phyloP scores from a whole-genome alignment of 2,329 filamentous ascomycete genomes.

The Ambrosiella xylebori region DNA sequence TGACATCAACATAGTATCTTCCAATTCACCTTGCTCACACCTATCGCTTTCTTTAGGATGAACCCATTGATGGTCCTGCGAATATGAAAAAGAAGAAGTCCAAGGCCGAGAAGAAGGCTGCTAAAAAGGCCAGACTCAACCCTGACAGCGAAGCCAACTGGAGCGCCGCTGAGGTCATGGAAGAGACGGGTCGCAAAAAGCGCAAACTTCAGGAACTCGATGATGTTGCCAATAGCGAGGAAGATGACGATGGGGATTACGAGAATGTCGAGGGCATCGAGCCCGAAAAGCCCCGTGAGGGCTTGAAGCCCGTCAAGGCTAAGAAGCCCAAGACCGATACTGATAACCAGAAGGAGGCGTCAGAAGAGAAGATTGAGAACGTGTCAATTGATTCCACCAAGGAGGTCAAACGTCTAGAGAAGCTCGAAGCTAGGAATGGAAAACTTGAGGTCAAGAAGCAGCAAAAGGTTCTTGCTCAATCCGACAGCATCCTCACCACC shows the following conservation, averaged over 20 bases:
- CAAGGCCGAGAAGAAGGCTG: conserved; percentile 67
- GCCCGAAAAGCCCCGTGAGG: conserved; percentile 45
- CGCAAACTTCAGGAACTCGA: conserved; percentile 48
- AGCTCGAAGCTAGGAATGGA: conserved; percentile 29
- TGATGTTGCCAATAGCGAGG: conserved; percentile 24
- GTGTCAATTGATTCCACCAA: conserved; percentile 27
- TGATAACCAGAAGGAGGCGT: conserved; percentile 14
- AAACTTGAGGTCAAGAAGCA: conserved; percentile 20
- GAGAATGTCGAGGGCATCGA: conserved; percentile 37
- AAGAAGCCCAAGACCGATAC: conserved; percentile 15
- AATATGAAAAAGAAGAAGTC: conserved; percentile 70
- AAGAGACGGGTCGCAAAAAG: conserved; percentile 61
- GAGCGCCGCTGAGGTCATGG: conserved; percentile 82
- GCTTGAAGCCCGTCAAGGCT: conserved; percentile 43
- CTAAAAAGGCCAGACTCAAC: conserved; percentile 77
- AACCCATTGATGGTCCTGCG: conserved; percentile 45
- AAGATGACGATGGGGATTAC: conserved; percentile 24
- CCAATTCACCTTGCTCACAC: background rate
- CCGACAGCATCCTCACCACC: conserved; percentile 6
- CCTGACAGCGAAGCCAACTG: conserved; percentile 66
- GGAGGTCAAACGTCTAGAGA: conserved; percentile 35
- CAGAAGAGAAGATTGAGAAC: conserved; percentile 7
- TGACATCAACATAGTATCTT: background rate
- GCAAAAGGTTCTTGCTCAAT: conserved; percentile 2
- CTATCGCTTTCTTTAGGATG: conserved; percentile 39